Evolutionary conservation across 73 alveolate genomes (phyloP), one percentile per base, ranked within the genome.

Genomic region (Paramecium pentaurelia): DNA sequence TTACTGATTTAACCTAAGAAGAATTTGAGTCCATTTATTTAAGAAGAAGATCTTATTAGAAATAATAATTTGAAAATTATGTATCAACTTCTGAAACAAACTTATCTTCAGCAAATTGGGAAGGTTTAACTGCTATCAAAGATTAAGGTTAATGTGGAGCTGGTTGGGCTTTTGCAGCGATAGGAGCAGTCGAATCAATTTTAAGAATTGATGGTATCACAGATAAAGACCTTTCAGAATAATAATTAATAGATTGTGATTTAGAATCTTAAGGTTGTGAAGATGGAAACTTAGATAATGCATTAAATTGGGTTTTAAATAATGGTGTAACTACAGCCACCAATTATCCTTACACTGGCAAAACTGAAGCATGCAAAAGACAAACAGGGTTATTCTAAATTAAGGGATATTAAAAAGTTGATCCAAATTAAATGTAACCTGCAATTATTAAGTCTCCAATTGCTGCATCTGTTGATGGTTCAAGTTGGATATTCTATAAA

Each of bases 101-200:
- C 4, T 42, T 27, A 25, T 8, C 44, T 20, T 40, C 49, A 40
- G 94, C 32, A 11, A 95, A 94, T 88, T 94, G 97, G 97, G 95
- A 95, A 11, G 86, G 44, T 10, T 92, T 95, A 25, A 85, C 88
- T 7, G 36, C 91, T 51, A 93, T 96, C 14, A 95, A 92, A 75
- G 95, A 96, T 87, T 97, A 96, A 96, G 98, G 97, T 58, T 14
- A 73, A 77, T 96, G 99, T 47, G 98, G 98, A 12, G 93, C 98
- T 42, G 96, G 98, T 89, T 96, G 98, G 98, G 98, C 99, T n/a
- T 96, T 96, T 93, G 49, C 97, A 2, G 92, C 98, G 40, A 92
- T 80, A 28, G 96, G 95, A 16, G 75, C 96, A 27, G 88, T 87
- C 8, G 98, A 96, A 91, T 38, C 92, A 64, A 34, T 45, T 10